Conservation (phyloP, 225 moss, liverwort and hornwort genomes). For the Pleurozium schreberi region DNA sequence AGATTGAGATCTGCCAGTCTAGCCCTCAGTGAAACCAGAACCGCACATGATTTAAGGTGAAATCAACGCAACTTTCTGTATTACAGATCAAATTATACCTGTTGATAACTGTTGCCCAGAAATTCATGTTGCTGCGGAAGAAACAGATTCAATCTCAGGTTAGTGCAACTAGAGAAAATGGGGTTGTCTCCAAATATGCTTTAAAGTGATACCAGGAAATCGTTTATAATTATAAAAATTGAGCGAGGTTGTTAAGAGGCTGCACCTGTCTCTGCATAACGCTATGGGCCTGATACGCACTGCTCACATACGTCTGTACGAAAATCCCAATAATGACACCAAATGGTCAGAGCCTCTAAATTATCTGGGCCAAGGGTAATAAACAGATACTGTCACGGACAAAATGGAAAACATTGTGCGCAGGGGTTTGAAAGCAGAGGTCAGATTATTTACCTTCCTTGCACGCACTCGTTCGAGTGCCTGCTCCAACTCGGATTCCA, state of each 20-base stretch:
- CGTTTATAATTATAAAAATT: not conserved
- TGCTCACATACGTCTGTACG: constrained; percentile 39
- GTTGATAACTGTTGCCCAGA: constrained; percentile 43
- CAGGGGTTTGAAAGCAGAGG: not conserved
- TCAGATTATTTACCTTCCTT: constrained; percentile 20
- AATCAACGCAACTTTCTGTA: not conserved
- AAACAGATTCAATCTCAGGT: not conserved
- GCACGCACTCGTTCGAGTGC: constrained; percentile 47
- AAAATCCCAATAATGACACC: not conserved
- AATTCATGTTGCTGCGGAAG: constrained; percentile 43
- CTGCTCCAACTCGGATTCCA: constrained; percentile 49
- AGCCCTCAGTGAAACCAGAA: not conserved
- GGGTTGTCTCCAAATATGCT: not conserved
- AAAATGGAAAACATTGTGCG: not conserved
- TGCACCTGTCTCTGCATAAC: constrained; percentile 39
- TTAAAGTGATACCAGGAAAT: not conserved
- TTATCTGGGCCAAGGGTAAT: not conserved
- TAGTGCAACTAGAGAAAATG: not conserved
- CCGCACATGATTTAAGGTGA: not conserved
- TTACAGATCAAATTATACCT: not conserved
- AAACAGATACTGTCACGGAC: not conserved
- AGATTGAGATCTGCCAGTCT: not conserved
- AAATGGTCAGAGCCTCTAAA: not conserved
- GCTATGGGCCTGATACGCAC: constrained; percentile 38
- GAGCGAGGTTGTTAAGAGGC: not conserved